Base-by-base conservation (phyloP, 768 basidiomycete genomes). In the Auricularia auricula-judae region DNA sequence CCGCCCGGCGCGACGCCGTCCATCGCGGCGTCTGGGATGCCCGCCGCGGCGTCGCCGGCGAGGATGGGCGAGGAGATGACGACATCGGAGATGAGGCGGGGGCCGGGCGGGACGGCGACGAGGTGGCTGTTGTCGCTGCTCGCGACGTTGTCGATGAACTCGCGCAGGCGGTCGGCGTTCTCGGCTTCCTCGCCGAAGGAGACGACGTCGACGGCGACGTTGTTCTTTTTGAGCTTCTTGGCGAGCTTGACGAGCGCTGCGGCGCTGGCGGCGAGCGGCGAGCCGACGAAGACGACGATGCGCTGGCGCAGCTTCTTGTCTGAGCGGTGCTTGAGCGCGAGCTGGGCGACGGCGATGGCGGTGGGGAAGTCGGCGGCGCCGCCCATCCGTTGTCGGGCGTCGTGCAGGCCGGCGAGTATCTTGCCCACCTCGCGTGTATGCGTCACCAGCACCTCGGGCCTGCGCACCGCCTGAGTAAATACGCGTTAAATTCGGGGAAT, bases 181-280 rank as follows among this genome's bases (percentile, higher is more conserved):
- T 88, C 89, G 56, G 94, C 89, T 4, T 86, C 90, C 70, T 96
- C 95, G 1, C 96, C 96, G 74, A 93, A 98, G 4, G 84, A 84
- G 35, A 98, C 79, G 62, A 98, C 80, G 75, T 99, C 97, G 33
- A 98, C 82, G 1, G 95, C 91, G 53, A 99, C 93, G 70, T 98
- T 99, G 75, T 98, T 98, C 86, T 99, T 99, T 82, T 98, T 98
- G 67, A 99, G 81, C 75, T 93, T 97, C 81, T 95, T 97, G 10
- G 95, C 97, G 42, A 99, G 83, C 73, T 86, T 88, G 69, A 90
- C 79, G 83, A 95, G 87, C 63, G 81, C 80, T 69, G 88, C 86
- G 72, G 92, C 89, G 65, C 91, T 87, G 11, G 87, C 84, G 7
- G 80, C 86, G 36, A 78, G 73, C 1, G 97, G 97, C 3, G 92